Evolutionary conservation across 2,329 filamentous ascomycete genomes (phyloP).

Genomic region (Cercospora nicotianae): DNA sequence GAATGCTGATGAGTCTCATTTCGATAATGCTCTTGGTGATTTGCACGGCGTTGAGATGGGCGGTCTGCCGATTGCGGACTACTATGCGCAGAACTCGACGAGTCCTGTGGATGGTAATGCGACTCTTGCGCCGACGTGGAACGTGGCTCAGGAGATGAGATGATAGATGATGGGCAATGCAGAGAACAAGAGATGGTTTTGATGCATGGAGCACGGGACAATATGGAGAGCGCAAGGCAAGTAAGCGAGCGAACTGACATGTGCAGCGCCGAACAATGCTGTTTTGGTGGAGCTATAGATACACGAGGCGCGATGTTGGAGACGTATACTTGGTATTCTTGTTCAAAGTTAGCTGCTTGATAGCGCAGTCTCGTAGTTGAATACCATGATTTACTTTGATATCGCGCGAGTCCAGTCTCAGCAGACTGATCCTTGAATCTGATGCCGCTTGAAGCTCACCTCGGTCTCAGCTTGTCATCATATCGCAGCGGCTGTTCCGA

Average conservation of each 20-base stretch:
- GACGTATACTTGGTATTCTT: background rate
- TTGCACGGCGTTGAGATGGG: slow-evolving; percentile 25
- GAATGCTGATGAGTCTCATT: slow-evolving; percentile 28
- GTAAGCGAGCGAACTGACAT: too few species aligned
- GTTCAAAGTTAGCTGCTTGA: background rate
- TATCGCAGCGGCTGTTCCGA: background rate
- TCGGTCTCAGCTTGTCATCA: background rate
- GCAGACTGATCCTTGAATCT: background rate
- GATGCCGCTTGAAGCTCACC: too few species aligned
- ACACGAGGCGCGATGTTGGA: background rate
- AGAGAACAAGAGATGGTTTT: background rate
- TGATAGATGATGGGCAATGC: background rate
- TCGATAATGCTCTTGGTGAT: slow-evolving; percentile 35
- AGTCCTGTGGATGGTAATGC: slow-evolving; percentile 30
- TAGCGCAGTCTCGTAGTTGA: background rate
- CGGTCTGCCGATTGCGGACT: slow-evolving; percentile 28
- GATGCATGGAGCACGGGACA: too few species aligned
- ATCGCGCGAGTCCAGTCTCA: background rate
- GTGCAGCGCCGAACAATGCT: background rate
- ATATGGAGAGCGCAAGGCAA: too few species aligned
- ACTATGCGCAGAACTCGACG: slow-evolving; percentile 30
- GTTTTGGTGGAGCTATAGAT: background rate
- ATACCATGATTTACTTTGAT: background rate
- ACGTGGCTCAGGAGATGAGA: slow-evolving; percentile 22
- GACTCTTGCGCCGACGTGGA: slow-evolving; percentile 32